phyloP scores from a whole-genome alignment of 148 eudicot species.

The Bassia scoparia region DNA sequence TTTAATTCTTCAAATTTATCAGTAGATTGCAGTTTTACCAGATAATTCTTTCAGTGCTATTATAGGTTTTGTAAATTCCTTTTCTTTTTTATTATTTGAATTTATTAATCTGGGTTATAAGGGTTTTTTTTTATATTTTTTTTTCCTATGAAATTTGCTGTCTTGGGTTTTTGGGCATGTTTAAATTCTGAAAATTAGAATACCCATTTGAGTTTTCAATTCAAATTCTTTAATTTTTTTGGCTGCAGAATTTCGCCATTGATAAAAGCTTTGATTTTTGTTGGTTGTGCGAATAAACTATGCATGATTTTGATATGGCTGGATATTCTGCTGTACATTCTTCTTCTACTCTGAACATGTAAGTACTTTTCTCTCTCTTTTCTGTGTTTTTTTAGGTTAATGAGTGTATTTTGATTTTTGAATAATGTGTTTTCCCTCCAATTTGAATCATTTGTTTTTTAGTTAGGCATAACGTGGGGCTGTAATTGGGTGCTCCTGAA shows the following conservation, averaged over 20 bases:
- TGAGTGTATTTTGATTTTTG: constrained; percentile 23
- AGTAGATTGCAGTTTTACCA: neutral
- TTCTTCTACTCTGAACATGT: constrained; percentile 25
- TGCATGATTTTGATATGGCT: constrained; percentile 28
- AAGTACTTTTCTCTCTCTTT: constrained; percentile 19
- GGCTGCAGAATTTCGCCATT: constrained; percentile 16
- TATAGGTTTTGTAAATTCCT: neutral
- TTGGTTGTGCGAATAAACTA: neutral
- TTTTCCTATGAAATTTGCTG: neutral
- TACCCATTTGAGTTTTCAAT: constrained; percentile 10
- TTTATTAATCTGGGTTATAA: constrained; percentile 9
- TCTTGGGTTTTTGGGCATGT: constrained; percentile 13
- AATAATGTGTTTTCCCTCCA: constrained; percentile 28
- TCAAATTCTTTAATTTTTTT: constrained; percentile 1
- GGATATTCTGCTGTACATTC: constrained; percentile 14
- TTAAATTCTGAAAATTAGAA: neutral
- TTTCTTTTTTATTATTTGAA: neutral
- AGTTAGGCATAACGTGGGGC: constrained; percentile 10
- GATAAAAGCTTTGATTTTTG: constrained; percentile 20
- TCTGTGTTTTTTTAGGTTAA: constrained; percentile 6
- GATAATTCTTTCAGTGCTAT: neutral
- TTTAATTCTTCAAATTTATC: neutral
- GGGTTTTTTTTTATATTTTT: constrained; percentile 5
- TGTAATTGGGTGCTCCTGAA: constrained; percentile 6
- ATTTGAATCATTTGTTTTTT: neutral